These are phyloP conservation scores for Candida orba DNA, from an alignment of 805 yeast species.

Conservation along the genomic window DNA sequence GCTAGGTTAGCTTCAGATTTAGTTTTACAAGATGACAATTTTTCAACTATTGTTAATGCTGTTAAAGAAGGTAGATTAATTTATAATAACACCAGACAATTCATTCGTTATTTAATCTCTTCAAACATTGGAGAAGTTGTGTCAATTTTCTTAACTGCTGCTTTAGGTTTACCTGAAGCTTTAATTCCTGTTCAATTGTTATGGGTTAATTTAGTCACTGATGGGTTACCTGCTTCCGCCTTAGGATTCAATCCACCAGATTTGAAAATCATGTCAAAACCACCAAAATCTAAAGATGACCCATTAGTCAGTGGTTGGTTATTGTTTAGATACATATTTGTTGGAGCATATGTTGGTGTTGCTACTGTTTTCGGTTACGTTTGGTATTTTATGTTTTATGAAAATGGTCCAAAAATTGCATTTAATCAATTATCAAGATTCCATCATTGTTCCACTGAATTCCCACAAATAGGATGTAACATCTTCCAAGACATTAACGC, in stretches of 20 bases:
- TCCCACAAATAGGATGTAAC: conserved; percentile 28
- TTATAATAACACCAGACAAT: conserved; percentile 35
- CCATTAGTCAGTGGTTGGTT: conserved; percentile 33
- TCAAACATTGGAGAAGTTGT: conserved; percentile 53
- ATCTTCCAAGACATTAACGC: conserved; percentile 25
- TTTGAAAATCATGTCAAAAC: conserved; percentile 29
- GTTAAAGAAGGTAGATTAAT: conserved; percentile 49
- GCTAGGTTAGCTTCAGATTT: conserved; percentile 54
- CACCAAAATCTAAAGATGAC: conserved; percentile 32
- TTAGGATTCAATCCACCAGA: conserved; percentile 42
- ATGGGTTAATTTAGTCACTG: conserved; percentile 52
- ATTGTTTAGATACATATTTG: conserved; percentile 30
- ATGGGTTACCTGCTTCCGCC: conserved; percentile 55
- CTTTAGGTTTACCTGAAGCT: conserved; percentile 45
- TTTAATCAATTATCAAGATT: conserved; percentile 29
- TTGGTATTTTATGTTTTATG: conserved; percentile 31
- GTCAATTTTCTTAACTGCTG: conserved; percentile 46
- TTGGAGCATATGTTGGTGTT: conserved; percentile 33
- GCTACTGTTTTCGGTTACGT: conserved; percentile 37
- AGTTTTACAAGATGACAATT: conserved; percentile 47
- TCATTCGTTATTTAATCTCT: conserved; percentile 38
- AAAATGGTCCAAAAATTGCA: conserved; percentile 30
- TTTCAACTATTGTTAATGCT: conserved; percentile 50
- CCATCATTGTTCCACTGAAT: conserved; percentile 26
- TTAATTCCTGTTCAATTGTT: conserved; percentile 50